Conservation (phyloP, 345 rosid genomes). For the Melaleuca alternifolia region DNA sequence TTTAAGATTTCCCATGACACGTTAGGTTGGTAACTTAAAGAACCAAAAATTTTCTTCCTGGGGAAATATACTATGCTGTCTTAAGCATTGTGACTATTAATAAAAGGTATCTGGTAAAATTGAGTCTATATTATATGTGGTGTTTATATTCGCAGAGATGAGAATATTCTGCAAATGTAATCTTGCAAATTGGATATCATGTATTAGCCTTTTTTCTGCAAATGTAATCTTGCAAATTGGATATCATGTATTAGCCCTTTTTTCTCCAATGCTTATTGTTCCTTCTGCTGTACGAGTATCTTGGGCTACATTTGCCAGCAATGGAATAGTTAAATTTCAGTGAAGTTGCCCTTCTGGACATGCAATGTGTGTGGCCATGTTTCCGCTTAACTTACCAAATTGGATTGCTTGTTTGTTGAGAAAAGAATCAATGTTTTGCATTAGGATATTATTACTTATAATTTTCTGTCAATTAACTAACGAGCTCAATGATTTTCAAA, state of each 20-base stretch:
- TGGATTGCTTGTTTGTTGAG: background rate
- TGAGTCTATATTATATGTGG: background rate
- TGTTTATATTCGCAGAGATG: background rate
- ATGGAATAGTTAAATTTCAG: background rate
- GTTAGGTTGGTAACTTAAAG: background rate
- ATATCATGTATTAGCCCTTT: background rate
- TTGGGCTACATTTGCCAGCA: background rate
- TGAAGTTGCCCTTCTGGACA: background rate
- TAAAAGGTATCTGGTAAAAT: background rate
- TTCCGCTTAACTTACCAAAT: background rate
- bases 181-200: background rate
- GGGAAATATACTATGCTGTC: background rate
- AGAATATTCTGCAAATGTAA: background rate
- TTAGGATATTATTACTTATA: background rate
- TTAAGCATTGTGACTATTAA: background rate
- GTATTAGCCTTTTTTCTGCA: background rate
- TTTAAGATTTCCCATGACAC: background rate
- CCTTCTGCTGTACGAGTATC: background rate
- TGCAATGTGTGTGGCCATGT: background rate
- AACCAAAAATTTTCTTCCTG: background rate
- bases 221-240: background rate
- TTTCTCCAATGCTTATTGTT: constrained; percentile 9
- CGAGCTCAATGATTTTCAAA: background rate
- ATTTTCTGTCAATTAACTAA: background rate
- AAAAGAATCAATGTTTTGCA: background rate